Base-by-base conservation (phyloP, 495 filamentous ascomycete species). In the Xylaria acuta region DNA sequence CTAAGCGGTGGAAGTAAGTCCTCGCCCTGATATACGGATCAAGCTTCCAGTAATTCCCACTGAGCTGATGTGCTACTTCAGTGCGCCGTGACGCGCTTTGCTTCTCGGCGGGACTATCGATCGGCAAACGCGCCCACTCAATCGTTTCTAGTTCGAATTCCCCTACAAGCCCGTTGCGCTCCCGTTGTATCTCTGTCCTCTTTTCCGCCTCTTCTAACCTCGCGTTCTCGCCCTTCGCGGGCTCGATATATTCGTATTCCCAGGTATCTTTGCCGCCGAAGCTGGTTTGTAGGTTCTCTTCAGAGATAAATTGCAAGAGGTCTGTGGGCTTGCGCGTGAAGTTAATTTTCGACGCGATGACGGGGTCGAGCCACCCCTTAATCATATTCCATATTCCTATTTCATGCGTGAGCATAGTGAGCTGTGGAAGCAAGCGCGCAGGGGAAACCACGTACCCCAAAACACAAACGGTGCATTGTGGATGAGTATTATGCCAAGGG, bases 391-490 rank as follows among this genome's bases (percentile, higher is more conserved):
- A 72, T 27, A 72, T 59, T 11, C 70, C 70, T 72, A 9, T 58
- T 34, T 30, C 0, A 11, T 1, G 36, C 2, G 53, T 60, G 40
- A 63, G 59, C 27, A 25, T 8, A 18, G 2, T 40, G 41, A 30
- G 2, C 12, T 40, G 3, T 27, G 18, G 0, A 47, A 16, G 14
- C 8, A 45, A 18, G 18, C 30, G 32, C 20, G 68, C 3, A 30
- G 58, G 7, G 12, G 11, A 53, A 20, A 27, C 25, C 5, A 71
- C 51, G 9, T 36, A 72, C 70, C 70, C 70, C 70, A 72, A 30
- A 72, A 72, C 25, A 72, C 63, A 8, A 72, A 72, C n/a, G 70
- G 70, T 47, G 70, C 70, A 60, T 72, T 72, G 40, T 72, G 70
- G 12, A 72, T 60, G 16, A 72, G 62, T 18, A 64, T 32, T 18